Evolutionary conservation across 2,329 filamentous ascomycete genomes (phyloP), one percentile per base, ranked within the genome.

Genomic region (Ophiobolus disseminans): DNA sequence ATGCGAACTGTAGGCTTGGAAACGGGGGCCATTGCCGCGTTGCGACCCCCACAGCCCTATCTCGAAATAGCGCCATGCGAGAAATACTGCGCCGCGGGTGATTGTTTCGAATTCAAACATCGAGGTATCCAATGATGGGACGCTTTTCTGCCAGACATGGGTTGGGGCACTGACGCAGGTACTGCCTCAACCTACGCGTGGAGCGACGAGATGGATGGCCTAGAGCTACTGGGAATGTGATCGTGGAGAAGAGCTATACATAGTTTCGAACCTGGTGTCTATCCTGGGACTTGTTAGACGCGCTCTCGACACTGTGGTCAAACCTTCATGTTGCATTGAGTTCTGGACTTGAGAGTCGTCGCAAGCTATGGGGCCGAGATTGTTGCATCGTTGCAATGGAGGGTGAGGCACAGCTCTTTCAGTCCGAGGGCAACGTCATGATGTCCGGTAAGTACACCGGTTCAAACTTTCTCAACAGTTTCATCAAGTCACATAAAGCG

Each of bases 121-220:
- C 32, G 20, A 17, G 14, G 7, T 20, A 17, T 7, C 57, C 37
- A 63, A 60, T 61, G 8, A 46, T 13, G 5, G 10, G 0, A 1
- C 1, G 4, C 3, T 45, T 63, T 64, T 61, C 57, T 64, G 61
- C 59, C 61, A 50, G 17, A 48, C 34, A 58, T 49, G 55, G 55
- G 40, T 38, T 38, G 28, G 6, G 32, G 32, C 19, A 16, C 7
- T 41, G 37, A 21, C 9, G 23, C 47, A 42, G 37, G 36, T 45
- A 50, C 47, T 50, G 47, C 42, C 37, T 38, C 47, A 35, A 41
- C 14, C 13, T 21, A 31, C 32, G 41, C 16, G 25, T 21, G 17
- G 11, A 28, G 13, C 26, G 26, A 13, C 20, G n/a, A 16, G 14
- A 2, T 35, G 21, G 30, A 6, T 35, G 23, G 34, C 14, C 41